Percentiles rank a stretch among this genome's conserved stretches.
phyloP scores from a whole-genome alignment of 805 yeast species.

The Hanseniaspora hatyaiensis region DNA sequence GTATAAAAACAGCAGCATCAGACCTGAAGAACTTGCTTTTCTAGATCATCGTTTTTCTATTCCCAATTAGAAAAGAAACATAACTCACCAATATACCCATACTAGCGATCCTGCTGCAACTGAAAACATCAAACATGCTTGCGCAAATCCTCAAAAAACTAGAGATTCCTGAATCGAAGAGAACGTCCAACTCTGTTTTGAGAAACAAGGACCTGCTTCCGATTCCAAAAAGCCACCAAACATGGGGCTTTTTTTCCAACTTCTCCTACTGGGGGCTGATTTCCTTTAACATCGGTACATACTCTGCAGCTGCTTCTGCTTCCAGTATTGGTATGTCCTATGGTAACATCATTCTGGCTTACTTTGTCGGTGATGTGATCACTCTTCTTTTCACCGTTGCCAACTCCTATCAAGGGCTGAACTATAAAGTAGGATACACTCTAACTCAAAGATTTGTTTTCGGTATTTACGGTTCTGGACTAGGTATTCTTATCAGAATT shows the following conservation, averaged over 20 bases:
- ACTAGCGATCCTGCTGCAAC: too few relatives aligned
- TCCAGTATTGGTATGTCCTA: constrained; percentile 37
- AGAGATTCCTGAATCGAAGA: constrained; percentile 28
- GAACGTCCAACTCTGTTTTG: constrained; percentile 26
- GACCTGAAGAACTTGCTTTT: too few relatives aligned
- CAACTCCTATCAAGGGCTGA: constrained; percentile 39
- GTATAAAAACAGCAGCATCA: too few relatives aligned
- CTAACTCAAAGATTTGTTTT: constrained; percentile 37
- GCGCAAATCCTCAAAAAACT: constrained; percentile 17
- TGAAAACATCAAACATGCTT: too few relatives aligned
- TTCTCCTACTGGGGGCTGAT: constrained; percentile 38
- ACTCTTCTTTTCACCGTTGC: constrained; percentile 36
- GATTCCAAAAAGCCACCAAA: constrained; percentile 25
- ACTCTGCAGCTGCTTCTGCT: constrained; percentile 38
- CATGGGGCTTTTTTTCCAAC: constrained; percentile 34
- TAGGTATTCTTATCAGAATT: constrained; percentile 35
- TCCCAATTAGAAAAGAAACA: too few relatives aligned
- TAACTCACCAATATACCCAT: too few relatives aligned
- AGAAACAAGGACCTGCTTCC: constrained; percentile 30
- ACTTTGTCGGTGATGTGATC: constrained; percentile 37
- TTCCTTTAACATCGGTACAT: constrained; percentile 36
- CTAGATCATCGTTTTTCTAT: too few relatives aligned
- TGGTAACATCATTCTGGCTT: constrained; percentile 36
- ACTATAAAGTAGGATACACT: constrained; percentile 41
- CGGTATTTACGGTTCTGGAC: constrained; percentile 36